phyloP scores from a whole-genome alignment of 2,329 filamentous ascomycete species.

The Aspergillus sp. region DNA sequence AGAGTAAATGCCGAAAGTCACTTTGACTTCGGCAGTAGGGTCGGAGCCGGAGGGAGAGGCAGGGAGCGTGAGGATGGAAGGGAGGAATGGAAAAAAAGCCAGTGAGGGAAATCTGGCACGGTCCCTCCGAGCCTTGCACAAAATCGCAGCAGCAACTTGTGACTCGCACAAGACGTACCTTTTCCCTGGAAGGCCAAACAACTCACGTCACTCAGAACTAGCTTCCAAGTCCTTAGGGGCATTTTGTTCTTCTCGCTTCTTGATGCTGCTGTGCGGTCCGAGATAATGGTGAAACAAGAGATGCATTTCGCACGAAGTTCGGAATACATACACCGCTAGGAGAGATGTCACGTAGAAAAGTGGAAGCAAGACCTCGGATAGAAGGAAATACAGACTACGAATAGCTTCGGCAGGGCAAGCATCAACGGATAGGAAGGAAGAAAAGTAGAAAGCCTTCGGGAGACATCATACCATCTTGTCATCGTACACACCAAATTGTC shows the following conservation, averaged over 20 bases:
- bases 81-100: not conserved
- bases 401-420: not conserved
- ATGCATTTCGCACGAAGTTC: not conserved
- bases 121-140: not conserved
- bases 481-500: slow-evolving; percentile 20
- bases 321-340: not conserved
- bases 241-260: not conserved
- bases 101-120: not conserved
- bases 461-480: slow-evolving; percentile 11
- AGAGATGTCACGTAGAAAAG: not conserved
- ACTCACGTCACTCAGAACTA: not conserved
- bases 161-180: not conserved
- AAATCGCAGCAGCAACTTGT: not conserved
- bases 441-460: not conserved
- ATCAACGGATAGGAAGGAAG: not conserved
- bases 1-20: not conserved
- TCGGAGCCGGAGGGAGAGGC: not conserved
- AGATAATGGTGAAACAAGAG: not conserved
- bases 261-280: not conserved
- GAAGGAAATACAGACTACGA: not conserved
- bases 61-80: too few species aligned
- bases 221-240: not conserved
- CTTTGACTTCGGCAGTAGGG: not conserved
- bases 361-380: not conserved
- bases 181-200: not conserved